Evolutionary conservation across 2,329 filamentous ascomycete species (phyloP).

Genomic region (Aspergillus carbonarius): DNA sequence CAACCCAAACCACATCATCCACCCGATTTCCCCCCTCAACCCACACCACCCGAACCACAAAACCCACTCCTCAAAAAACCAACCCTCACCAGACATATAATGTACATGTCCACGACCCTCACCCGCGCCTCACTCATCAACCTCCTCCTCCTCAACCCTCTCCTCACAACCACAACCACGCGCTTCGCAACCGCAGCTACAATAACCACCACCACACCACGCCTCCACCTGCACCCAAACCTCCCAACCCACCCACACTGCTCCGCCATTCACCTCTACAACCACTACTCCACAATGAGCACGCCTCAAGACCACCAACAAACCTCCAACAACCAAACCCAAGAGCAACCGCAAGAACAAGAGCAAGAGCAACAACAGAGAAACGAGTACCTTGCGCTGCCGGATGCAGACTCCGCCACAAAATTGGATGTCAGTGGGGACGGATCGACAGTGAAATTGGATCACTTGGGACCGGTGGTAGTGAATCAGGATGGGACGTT

Average conservation of each 20-base stretch:
- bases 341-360: slow-evolving; percentile 4
- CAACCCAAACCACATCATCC: neutral
- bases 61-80: neutral
- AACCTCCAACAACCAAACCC: slow-evolving; percentile 12
- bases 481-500: slow-evolving; percentile 71
- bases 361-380: slow-evolving; percentile 9
- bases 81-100: slow-evolving; percentile 13
- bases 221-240: slow-evolving; percentile 6
- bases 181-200: slow-evolving; percentile 14
- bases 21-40: neutral
- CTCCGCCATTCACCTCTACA: slow-evolving; percentile 18
- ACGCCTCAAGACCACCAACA: slow-evolving; percentile 2
- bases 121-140: slow-evolving; percentile 31
- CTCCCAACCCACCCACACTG: slow-evolving; percentile 12
- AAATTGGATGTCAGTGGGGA: slow-evolving; percentile 67
- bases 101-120: slow-evolving; percentile 29
- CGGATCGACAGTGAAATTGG: slow-evolving; percentile 55
- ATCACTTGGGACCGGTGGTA: slow-evolving; percentile 70
- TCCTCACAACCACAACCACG: slow-evolving; percentile 21
- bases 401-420: slow-evolving; percentile 78
- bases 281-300: slow-evolving; percentile 26
- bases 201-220: slow-evolving; percentile 4
- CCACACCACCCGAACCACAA: neutral
- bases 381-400: slow-evolving; percentile 61
- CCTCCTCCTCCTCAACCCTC: slow-evolving; percentile 19